Conservation (phyloP, 257 asterid genomes). For the Nicotiana otophora region DNA sequence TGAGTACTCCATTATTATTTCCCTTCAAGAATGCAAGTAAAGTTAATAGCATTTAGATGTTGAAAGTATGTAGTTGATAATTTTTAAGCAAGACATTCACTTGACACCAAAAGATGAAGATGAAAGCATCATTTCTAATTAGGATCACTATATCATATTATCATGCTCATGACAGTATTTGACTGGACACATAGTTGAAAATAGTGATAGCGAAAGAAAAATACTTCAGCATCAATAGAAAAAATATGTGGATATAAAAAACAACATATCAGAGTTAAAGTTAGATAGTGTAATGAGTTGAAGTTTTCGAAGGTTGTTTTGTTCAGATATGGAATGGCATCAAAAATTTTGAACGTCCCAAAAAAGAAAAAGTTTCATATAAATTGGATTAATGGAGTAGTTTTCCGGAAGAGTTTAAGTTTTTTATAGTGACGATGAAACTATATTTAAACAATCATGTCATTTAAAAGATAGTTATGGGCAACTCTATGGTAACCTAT, state of each 20-base stretch:
- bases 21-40: conserved; percentile 25
- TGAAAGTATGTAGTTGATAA: not conserved
- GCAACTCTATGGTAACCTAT: no score
- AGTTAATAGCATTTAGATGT: not conserved
- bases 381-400: not conserved
- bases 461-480: no score
- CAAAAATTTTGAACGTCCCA: not conserved
- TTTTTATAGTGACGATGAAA: no score
- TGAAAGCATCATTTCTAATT: not conserved
- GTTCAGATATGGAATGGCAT: not conserved
- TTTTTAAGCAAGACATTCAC: not conserved
- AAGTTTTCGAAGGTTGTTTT: not conserved
- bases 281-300: not conserved
- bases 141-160: no score
- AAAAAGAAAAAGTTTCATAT: not conserved
- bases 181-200: not conserved
- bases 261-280: not conserved
- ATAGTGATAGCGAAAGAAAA: not conserved
- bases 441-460: no score
- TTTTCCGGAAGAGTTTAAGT: no score
- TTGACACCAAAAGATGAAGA: not conserved
- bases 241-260: not conserved
- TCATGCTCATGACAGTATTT: not conserved
- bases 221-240: not conserved
- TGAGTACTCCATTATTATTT: conserved; percentile 47